Base-by-base conservation (phyloP, 768 basidiomycete species). In the Phanerodontia chrysosporium region DNA sequence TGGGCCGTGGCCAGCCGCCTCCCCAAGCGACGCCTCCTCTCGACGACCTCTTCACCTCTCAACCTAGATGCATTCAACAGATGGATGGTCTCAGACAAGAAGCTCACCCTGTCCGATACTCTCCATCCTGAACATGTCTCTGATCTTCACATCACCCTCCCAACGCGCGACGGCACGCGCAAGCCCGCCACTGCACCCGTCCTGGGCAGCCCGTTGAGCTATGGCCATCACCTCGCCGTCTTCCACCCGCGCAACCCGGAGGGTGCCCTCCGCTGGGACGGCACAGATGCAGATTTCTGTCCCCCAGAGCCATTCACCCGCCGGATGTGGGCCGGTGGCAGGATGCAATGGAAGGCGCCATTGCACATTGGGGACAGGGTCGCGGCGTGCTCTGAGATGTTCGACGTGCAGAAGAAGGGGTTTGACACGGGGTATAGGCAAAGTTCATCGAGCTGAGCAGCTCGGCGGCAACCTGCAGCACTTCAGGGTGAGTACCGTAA, bases 261-360 rank as follows among this genome's bases (percentile, higher is more conserved):
- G 66, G 51, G 67, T 12, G 67, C 70, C 21, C 75, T 91, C 39
- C 79, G 85, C 13, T 64, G 75, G n/a, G 89, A 91, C 65, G 89
- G 87, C 18, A 90, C 89, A 13, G 89, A 89, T 54, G 76, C 80
- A 1, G 83, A 86, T 49, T 84, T 89, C 54, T 84, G 84, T 63
- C 87, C 89, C 1, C 89, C 89, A 0, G 74, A 79, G 51, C 89
- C 89, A 1, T 90, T 89, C 72, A 81, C 83, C 27, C 78, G 85
- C 58, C 76, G 89, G n/a, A 92, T 91, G 90, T 92, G 89, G 89
- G 88, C 87, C 2, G 80, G 86, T 22, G 90, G 89, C 2, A 79
- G 72, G 65, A 84, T 91, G 68, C 74, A 71, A 27, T 92, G 87
- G 87, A 77, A 83, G 29, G 69, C 72, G 35, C 79, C 80, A 0